Conservation (phyloP, 768 basidiomycete genomes). For the Xerocomellus dryophilus region DNA sequence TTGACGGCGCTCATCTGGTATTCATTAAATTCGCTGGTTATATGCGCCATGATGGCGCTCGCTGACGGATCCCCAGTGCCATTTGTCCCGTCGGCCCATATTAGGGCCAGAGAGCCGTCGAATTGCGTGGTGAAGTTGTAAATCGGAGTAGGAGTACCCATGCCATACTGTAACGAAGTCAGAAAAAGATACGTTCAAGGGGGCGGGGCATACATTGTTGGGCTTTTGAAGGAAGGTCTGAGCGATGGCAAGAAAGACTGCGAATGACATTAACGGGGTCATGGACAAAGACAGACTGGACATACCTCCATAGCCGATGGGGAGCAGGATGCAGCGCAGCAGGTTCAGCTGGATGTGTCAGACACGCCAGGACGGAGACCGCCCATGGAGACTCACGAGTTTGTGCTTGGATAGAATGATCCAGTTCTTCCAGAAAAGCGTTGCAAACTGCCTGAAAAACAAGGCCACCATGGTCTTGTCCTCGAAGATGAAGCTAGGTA, state of each 20-base stretch:
- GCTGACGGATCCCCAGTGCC: conserved; percentile 54
- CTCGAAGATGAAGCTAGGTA: neutral
- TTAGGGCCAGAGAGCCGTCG: conserved; percentile 47
- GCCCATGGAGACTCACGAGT: conserved; percentile 42
- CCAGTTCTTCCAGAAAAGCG: conserved; percentile 72
- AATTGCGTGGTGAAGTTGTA: conserved; percentile 46
- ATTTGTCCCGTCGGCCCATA: conserved; percentile 71
- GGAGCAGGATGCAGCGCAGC: conserved; percentile 59
- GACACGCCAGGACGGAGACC: neutral
- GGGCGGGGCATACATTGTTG: conserved; percentile 47
- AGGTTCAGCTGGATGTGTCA: conserved; percentile 47
- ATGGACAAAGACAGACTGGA: neutral
- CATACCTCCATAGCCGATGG: conserved; percentile 54
- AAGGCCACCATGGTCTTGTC: conserved; percentile 23
- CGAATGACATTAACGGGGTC: neutral
- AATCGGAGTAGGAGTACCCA: conserved; percentile 56
- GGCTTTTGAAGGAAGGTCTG: conserved; percentile 57
- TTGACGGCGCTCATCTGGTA: conserved; percentile 48
- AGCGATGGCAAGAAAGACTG: conserved; percentile 59
- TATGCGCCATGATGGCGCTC: conserved; percentile 54
- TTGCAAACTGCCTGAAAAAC: conserved; percentile 60
- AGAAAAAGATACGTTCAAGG: neutral
- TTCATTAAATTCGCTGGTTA: conserved; percentile 51
- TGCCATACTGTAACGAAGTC: conserved; percentile 46
- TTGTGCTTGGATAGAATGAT: conserved; percentile 66